phyloP scores from a whole-genome alignment of 352 stramenopile genomes.

The Globisporangium okanoganense region DNA sequence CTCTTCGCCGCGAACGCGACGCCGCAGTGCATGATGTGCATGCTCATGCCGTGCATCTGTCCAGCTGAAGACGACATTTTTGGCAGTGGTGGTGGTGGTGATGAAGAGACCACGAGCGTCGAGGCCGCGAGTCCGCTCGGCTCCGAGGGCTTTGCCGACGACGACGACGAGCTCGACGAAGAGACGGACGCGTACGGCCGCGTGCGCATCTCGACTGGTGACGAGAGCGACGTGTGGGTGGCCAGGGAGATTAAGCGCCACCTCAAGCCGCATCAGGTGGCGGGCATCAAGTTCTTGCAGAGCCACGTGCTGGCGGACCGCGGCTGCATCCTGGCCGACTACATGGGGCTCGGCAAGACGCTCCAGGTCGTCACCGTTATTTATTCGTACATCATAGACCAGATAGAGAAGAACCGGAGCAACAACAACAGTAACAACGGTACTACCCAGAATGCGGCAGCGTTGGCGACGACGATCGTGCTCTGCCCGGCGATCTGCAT shows the following conservation, averaged over 20 bases:
- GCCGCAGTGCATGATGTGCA: slow-evolving; percentile 59
- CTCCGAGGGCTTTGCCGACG: slow-evolving; percentile 16
- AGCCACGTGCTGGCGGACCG: slow-evolving; percentile 41
- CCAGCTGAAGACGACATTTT: slow-evolving; percentile 43
- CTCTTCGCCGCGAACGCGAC: slow-evolving; percentile 57
- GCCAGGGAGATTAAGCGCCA: slow-evolving; percentile 71
- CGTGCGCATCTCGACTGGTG: slow-evolving; percentile 30
- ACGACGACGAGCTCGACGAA: slow-evolving; percentile 23
- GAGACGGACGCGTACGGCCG: slow-evolving; percentile 49
- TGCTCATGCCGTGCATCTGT: slow-evolving; percentile 81
- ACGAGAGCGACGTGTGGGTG: slow-evolving; percentile 42
- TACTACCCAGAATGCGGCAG: too few relatives aligned
- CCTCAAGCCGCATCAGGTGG: slow-evolving; percentile 75
- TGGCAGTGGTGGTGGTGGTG: slow-evolving; percentile 1
- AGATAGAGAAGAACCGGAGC: slow-evolving; percentile 20
- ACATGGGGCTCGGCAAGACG: slow-evolving; percentile 90
- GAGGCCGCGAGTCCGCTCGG: slow-evolving; percentile 32
- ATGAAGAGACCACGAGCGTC: slow-evolving; percentile 44
- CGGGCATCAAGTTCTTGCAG: slow-evolving; percentile 71
- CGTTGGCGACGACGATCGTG: slow-evolving; percentile 73
- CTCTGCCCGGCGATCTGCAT: slow-evolving; percentile 96
- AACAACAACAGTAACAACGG: neutral
- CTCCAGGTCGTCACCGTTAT: slow-evolving; percentile 84
- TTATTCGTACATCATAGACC: slow-evolving; percentile 74
- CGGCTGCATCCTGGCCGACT: slow-evolving; percentile 87